Evolutionary conservation across 345 rosid species (phyloP), one percentile per base, ranked within the genome.

Genomic region (Populus tremula): DNA sequence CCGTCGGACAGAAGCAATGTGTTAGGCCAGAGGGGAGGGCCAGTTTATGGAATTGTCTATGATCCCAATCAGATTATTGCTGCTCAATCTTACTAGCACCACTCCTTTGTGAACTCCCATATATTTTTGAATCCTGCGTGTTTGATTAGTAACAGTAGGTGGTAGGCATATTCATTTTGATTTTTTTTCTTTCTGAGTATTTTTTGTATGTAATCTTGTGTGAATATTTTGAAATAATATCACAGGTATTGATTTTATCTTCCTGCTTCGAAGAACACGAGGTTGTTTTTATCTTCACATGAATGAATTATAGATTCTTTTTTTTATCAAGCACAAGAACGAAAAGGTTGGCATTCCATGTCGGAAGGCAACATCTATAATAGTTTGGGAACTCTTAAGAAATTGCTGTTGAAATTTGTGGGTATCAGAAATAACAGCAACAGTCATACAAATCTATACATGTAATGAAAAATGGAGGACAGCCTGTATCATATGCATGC

Each of bases 11-110:
- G 67, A 10, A 49, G 78, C 70, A 80, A 49, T 74, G 16, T 77
- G 75, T 77, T 79, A 5, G 81, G 96, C 72, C 81, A 81, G 63
- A 69, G 71, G 17, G 64, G 78, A 49, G 86, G 80, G 70, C 78
- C 87, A 35, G 86, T 83, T 73, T 86, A 74, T 29, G 98, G 99
- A 56, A 76, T 88, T 31, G 92, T 94, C 71, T 85, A 91, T 39
- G 87, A 86, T 71, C 87, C 92, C 25, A 64, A 79, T 77, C 91
- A 80, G 76, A 85, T 83, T 67, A 61, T 39, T 38, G 11, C 72
- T 35, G 5, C 71, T 17, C 78, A 78, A 71, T 72, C 77, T 73
- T 35, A 62, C 33, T 78, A 65, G 43, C 73, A 14, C 21, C 20
- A 66, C 1, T 62, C 11, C 59, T 29, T 41, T n/a, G 20, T 67